Base-by-base conservation (phyloP, 164 flowering plant genomes). In the Cinnamomum chago region DNA sequence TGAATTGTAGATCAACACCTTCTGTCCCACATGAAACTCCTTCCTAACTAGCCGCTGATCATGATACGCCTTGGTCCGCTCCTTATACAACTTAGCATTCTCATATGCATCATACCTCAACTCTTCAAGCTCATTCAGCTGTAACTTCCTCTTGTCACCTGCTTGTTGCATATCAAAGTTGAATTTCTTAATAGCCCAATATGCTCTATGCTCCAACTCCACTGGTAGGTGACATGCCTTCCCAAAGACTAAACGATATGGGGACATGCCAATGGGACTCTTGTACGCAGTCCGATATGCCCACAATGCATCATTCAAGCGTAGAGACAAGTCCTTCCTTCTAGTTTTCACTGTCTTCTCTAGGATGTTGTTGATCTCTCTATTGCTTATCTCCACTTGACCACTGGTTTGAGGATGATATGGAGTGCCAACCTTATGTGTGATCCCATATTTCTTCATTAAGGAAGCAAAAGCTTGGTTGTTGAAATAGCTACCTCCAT, bases 201-300 rank as follows among this genome's bases (percentile, higher is more conserved):
- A 77, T 0, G 76, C 67, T 24, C 47, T 17, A 47, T 77, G 79
- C 47, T 77, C 79, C 15, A 77, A 23, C 33, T 77, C 79, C 2
- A 67, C 72, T 9, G 68, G 68, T 6, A 77, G 55, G 23, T 77
- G 80, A 73, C 70, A 77, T 1, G 73, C 65, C 50, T 77, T 77
- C 0, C 74, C 75, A 58, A 3, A 79, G 3, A 75, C 75, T 17
- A 79, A 47, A 11, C 62, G 5, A 65, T 71, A 75, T 14, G 76
- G 78, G 3, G 73, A 58, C 52, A 72, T 65, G 0, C 72, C 62
- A 20, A 73, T 75, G 4, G 76, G 73, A 0, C 73, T 75, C 33
- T 75, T 79, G 62, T 20, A 75, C 3, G 73, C 47, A 50, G 62
- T 68, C 15, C 70, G 23, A 13, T 68, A 68, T 1, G 70, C 70